Evolutionary conservation across 2,329 filamentous ascomycete genomes (phyloP).

Genomic region (Xylaria sp.): DNA sequence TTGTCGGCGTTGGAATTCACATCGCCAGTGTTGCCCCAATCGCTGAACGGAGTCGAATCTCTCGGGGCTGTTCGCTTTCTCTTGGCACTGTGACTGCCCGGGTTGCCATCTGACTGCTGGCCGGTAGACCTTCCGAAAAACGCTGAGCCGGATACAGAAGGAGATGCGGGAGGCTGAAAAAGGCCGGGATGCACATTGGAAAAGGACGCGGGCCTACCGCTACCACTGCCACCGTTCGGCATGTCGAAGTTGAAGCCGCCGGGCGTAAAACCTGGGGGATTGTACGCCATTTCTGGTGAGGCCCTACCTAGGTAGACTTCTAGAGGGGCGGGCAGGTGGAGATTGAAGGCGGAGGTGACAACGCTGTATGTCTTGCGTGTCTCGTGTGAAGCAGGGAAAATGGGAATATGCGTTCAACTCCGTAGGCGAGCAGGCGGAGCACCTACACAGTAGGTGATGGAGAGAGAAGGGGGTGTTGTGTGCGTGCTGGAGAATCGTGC

Average conservation of each 20-base stretch:
- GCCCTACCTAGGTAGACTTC: too few species aligned
- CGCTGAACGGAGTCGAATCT: constrained; percentile 33
- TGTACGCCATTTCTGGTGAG: constrained; percentile 23
- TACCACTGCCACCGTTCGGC: constrained; percentile 18
- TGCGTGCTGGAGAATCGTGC: not conserved
- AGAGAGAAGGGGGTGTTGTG: not conserved
- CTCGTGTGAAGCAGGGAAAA: too few species aligned
- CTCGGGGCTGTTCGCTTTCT: constrained; percentile 41
- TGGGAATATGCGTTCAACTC: too few species aligned
- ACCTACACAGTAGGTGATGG: too few species aligned
- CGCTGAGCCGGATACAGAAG: constrained; percentile 35
- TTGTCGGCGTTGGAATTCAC: constrained; percentile 29
- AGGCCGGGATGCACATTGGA: constrained; percentile 41
- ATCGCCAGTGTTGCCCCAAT: constrained; percentile 27
- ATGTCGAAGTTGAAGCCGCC: constrained; percentile 34
- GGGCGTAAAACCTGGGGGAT: constrained; percentile 33
- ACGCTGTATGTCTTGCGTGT: too few species aligned
- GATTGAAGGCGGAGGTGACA: too few species aligned
- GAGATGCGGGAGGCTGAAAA: constrained; percentile 43
- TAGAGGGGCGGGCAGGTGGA: too few species aligned
- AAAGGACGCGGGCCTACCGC: constrained; percentile 18
- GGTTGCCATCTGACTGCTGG: constrained; percentile 35
- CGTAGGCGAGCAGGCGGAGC: too few species aligned
- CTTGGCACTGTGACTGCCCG: constrained; percentile 36
- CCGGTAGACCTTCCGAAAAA: constrained; percentile 39